Evolutionary conservation across 495 filamentous ascomycete genomes (phyloP).

Genomic region (Astrothelium subdiscretum): DNA sequence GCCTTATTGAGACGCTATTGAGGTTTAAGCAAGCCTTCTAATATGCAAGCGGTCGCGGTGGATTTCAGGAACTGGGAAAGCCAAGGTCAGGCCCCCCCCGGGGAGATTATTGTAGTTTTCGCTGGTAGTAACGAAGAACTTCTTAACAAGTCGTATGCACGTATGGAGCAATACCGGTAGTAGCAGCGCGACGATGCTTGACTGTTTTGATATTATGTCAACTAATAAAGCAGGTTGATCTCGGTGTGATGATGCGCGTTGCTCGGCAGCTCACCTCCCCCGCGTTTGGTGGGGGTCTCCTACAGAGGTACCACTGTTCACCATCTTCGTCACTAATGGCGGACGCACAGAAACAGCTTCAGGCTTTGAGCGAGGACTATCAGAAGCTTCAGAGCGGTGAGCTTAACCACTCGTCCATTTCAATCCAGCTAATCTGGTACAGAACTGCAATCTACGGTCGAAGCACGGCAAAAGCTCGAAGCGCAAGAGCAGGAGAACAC

Average conservation of each 20-base stretch:
- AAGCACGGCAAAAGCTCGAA: constrained; percentile 84
- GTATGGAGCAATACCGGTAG: too few species aligned
- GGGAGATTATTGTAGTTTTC: not conserved
- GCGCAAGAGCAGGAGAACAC: constrained; percentile 88
- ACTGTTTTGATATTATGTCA: not conserved
- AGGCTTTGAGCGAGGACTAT: constrained; percentile 76
- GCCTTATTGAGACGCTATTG: not conserved
- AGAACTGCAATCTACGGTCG: constrained; percentile 69
- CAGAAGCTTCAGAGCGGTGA: constrained; percentile 73
- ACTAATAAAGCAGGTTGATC: not conserved
- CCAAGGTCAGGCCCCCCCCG: too few species aligned
- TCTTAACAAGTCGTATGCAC: too few species aligned
- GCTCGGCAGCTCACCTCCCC: not conserved
- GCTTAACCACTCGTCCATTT: not conserved
- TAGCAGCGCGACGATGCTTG: too few species aligned
- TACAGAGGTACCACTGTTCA: not conserved
- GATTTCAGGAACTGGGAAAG: too few species aligned
- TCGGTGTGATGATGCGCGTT: not conserved
- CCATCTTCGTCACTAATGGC: constrained; percentile 28
- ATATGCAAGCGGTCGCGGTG: not conserved
- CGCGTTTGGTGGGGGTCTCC: not conserved
- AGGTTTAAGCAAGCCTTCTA: not conserved
- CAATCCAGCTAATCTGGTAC: not conserved
- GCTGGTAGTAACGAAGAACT: not conserved
- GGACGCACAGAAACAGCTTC: constrained; percentile 54